Base-by-base conservation (phyloP, 306 rosid genomes). In the Cucumis hystrix region DNA sequence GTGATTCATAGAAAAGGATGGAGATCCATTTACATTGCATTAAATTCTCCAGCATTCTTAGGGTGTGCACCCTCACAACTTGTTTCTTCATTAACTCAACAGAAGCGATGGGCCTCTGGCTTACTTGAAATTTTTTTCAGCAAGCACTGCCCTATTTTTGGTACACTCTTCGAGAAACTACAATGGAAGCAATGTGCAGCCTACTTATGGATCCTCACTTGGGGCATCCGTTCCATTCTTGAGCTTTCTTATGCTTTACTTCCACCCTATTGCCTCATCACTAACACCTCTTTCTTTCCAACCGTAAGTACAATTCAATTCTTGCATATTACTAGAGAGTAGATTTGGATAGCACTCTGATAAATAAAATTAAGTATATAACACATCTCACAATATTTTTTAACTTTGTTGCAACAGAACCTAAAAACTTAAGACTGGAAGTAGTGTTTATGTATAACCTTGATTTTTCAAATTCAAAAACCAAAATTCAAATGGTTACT, bases 271-370 rank as follows among this genome's bases (percentile, higher is more conserved):
- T 80, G 79, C 30, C 58, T 83, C 83, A 45, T 80, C 51, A 74
- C 83, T 41, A 76, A 75, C 81, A 75, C 88, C 37, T 55, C 21
- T 51, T 78, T 80, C 62, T 76, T 83, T 66, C 88, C 88, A 25
- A 70, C 79, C 4, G 75, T 70, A 70, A 69, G 39, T 41, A 21
- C 75, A 66, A 65, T 28, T 28, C 30, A 28, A 28, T 28, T 28
- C 30, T 28, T 28, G 30, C 30, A 28, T 28, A 28, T 28, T 28
- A 28, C 30, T 28, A 28, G 2, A 28, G 30, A 28, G 30, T 28
- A 28, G 30, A 28, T 28, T 28, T 28, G 1, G 30, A 28, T 3
- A 28, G 30, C 30, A 28, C 30, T 28, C 30, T 28, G 30, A 28
- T 28, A 28, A 28, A 28, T 28, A 28, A 28, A 28, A 28, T 28